Evolutionary conservation across 768 basidiomycete genomes (phyloP).

Genomic region (Rubroboletus satanas): DNA sequence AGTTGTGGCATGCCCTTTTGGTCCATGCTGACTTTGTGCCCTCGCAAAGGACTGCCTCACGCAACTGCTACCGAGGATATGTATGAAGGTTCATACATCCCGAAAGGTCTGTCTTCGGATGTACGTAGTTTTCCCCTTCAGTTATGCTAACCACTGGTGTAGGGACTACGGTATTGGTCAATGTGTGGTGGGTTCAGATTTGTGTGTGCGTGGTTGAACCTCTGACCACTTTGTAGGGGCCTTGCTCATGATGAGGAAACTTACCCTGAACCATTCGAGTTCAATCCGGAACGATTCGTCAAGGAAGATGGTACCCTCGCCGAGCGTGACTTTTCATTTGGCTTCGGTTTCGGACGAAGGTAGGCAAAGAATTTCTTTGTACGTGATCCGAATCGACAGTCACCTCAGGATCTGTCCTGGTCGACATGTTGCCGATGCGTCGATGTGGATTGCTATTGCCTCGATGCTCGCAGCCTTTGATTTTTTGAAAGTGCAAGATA

Average conservation of each 20-base stretch:
- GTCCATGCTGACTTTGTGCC: not conserved
- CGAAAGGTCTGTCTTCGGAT: slow-evolving; percentile 17
- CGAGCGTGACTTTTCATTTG: slow-evolving; percentile 1
- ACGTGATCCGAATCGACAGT: not conserved
- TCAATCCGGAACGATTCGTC: slow-evolving; percentile 39
- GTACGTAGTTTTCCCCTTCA: not conserved
- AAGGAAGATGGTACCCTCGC: slow-evolving; percentile 16
- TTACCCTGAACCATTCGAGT: slow-evolving; percentile 39
- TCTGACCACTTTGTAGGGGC: slow-evolving; percentile 27
- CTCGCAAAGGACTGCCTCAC: slow-evolving; percentile 20
- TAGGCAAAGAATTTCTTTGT: not conserved
- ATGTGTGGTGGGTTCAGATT: slow-evolving; percentile 18
- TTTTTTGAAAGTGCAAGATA: slow-evolving; percentile 22
- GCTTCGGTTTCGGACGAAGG: slow-evolving; percentile 29
- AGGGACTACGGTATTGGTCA: slow-evolving; percentile 21
- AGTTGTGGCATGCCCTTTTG: not conserved
- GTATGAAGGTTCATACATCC: slow-evolving; percentile 26
- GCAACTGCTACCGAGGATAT: slow-evolving; percentile 18
- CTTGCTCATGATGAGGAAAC: slow-evolving; percentile 36
- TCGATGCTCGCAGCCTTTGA: slow-evolving; percentile 24
- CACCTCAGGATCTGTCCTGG: slow-evolving; percentile 23
- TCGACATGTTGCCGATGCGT: slow-evolving; percentile 18
- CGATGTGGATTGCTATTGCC: slow-evolving; percentile 25
- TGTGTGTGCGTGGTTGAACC: not conserved
- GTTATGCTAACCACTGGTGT: not conserved